Evolutionary conservation across 768 basidiomycete genomes (phyloP), one percentile per base, ranked within the genome.

Genomic region (Termitomyces eurrhizus): DNA sequence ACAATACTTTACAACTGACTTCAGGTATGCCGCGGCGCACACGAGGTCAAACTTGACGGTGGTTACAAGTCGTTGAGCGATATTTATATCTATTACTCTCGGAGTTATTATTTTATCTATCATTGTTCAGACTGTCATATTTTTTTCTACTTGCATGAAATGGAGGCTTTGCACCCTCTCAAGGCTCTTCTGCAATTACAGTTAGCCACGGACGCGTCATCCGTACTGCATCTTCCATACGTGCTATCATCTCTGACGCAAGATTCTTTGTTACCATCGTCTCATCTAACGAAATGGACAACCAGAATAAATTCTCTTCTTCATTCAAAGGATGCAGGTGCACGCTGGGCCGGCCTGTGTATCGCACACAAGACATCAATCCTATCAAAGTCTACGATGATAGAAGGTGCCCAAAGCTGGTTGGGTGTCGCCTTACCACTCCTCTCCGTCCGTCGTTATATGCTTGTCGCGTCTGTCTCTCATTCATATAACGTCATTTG

Each of bases 341-440:
- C 83, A 56, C 83, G 89, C 59, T 94, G 92, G 92, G 86, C 88
- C 24, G 92, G 90, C 9, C 76, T 93, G 37, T 89, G 84, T 65
- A 72, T 93, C 51, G 92, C 92, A 1, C 76, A 86, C 65, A 85
- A 83, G 64, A 87, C 87, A 11, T 81, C 87, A 0, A 64, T 77
- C 26, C 69, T 84, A 44, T 90, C 88, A 1, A 84, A 76, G 67
- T 68, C 71, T 12, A 63, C 86, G 8, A 84, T 93, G 79, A 72
- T 89, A 57, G 90, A 93, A 59, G 82, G 75, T 63, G 88, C 90
- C 2, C 85, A 88, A 65, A 78, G 80, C 54, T 94, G 93, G 93
- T 72, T 92, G 42, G 80, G 79, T 56, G 75, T 82, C 36, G 81
- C 81, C 8, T 71, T 93, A 64, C 85, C 89, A 57, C 73, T 84